phyloP scores from a whole-genome alignment of 208 protist species.

The Crithidia fasciculata region DNA sequence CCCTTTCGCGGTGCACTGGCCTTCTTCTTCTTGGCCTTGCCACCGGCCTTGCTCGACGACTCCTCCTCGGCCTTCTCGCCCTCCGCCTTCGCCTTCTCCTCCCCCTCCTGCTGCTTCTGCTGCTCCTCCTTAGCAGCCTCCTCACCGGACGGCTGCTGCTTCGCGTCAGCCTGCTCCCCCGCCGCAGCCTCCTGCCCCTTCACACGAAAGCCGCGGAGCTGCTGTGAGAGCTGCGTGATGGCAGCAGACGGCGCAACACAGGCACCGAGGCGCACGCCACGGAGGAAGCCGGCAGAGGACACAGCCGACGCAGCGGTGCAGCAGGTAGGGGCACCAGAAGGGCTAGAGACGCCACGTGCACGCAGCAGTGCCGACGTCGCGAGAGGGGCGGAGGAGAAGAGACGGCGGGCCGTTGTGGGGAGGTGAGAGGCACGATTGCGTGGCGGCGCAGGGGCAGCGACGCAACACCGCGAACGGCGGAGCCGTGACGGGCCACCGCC shows the following conservation, averaged over 20 bases:
- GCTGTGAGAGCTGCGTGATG: neutral
- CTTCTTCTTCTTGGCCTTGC: slow-evolving; percentile 35
- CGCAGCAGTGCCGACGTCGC: neutral
- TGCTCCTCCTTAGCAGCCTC: slow-evolving; percentile 12
- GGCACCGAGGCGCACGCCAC: neutral
- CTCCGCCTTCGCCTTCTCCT: slow-evolving; percentile 26
- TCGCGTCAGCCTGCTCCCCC: neutral
- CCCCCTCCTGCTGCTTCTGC: slow-evolving; percentile 9
- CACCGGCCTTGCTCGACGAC: slow-evolving; percentile 13
- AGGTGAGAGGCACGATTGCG: neutral
- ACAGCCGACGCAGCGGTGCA: neutral
- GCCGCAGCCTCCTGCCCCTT: slow-evolving; percentile 12
- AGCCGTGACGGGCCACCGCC: slow-evolving; percentile 1
- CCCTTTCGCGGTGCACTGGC: slow-evolving; percentile 25
- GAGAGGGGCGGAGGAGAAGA: neutral
- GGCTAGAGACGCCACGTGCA: neutral
- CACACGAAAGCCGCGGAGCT: slow-evolving; percentile 29
- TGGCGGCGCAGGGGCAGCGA: neutral
- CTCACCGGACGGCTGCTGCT: slow-evolving; percentile 12
- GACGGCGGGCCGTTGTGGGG: neutral
- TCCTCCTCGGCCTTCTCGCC: slow-evolving; percentile 20
- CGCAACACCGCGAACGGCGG: neutral
- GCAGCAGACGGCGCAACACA: neutral
- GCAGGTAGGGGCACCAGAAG: neutral
- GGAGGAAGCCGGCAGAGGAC: neutral